These are phyloP conservation scores for Boletus pseudo-olivaceus DNA, from an alignment of 768 basidiomycete species.

Conservation along the genomic window DNA sequence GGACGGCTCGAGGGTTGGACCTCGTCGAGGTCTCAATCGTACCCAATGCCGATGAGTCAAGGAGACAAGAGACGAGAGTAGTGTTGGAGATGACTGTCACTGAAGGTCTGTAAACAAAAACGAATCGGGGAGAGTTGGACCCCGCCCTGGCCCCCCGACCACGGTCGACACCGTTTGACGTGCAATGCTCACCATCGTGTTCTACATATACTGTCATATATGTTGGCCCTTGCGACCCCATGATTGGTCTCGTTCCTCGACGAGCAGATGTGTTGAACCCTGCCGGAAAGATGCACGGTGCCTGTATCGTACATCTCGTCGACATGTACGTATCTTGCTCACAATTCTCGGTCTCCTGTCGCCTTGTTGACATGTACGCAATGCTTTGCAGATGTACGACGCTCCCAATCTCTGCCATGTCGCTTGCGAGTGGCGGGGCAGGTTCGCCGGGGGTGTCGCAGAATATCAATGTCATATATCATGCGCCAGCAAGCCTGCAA, in stretches of 20 bases:
- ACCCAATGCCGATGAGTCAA: slow-evolving; percentile 34
- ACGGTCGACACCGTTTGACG: neutral
- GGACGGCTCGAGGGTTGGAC: slow-evolving; percentile 9
- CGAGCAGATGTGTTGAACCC: slow-evolving; percentile 43
- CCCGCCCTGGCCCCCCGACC: neutral
- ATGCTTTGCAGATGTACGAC: slow-evolving; percentile 37
- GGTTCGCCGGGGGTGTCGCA: slow-evolving; percentile 40
- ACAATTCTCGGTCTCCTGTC: neutral
- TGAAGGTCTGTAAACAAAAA: slow-evolving; percentile 34
- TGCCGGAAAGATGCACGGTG: slow-evolving; percentile 38
- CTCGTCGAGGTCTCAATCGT: slow-evolving; percentile 40
- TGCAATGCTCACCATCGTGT: neutral
- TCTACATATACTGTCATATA: neutral
- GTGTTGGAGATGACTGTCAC: slow-evolving; percentile 43
- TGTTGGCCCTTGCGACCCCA: neutral
- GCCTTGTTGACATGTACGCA: neutral
- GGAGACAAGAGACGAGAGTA: slow-evolving; percentile 36
- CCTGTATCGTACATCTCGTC: slow-evolving; percentile 42
- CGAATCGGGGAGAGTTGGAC: neutral
- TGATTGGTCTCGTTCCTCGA: neutral
- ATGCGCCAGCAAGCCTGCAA: slow-evolving; percentile 39
- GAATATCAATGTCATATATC: slow-evolving; percentile 44
- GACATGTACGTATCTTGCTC: slow-evolving; percentile 37
- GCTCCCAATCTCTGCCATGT: slow-evolving; percentile 36
- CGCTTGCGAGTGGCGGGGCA: slow-evolving; percentile 29